These are phyloP conservation scores for Saccharomycopsis sp. DNA, from an alignment of 805 yeast species.

Conservation along the genomic window DNA sequence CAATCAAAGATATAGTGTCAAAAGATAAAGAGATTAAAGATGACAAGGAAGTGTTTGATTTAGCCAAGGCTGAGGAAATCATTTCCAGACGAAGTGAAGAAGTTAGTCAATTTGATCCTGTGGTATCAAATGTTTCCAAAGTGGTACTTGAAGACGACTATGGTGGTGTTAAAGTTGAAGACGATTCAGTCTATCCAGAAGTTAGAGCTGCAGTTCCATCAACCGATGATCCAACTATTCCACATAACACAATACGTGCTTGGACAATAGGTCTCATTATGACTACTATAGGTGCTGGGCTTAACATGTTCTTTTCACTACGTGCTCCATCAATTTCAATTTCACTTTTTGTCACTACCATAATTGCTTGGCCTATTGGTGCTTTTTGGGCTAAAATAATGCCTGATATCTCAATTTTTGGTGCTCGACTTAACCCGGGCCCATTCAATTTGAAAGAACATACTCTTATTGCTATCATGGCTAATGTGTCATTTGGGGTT, in stretches of 20 bases:
- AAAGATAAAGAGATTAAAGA: slow-evolving; percentile 7
- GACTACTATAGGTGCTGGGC: slow-evolving; percentile 48
- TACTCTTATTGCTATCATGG: slow-evolving; percentile 47
- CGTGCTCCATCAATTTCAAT: slow-evolving; percentile 45
- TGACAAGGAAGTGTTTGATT: slow-evolving; percentile 5
- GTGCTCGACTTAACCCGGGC: slow-evolving; percentile 47
- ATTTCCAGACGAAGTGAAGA: slow-evolving; percentile 6
- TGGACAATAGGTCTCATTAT: slow-evolving; percentile 46
- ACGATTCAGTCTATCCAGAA: slow-evolving; percentile 43
- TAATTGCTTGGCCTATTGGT: slow-evolving; percentile 50
- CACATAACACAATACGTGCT: slow-evolving; percentile 47
- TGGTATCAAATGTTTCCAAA: slow-evolving; percentile 17
- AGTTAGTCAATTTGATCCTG: slow-evolving; percentile 16
- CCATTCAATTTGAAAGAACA: slow-evolving; percentile 61
- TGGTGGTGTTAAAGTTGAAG: slow-evolving; percentile 29
- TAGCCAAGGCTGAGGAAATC: slow-evolving; percentile 17
- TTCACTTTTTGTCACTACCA: slow-evolving; percentile 45
- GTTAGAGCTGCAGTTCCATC: slow-evolving; percentile 53
- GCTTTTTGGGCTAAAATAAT: slow-evolving; percentile 29
- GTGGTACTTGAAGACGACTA: slow-evolving; percentile 29
- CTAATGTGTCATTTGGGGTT: slow-evolving; percentile 38
- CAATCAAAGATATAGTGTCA: slow-evolving; percentile 2
- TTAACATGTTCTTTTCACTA: slow-evolving; percentile 48
- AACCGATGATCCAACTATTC: slow-evolving; percentile 42
- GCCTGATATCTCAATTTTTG: slow-evolving; percentile 28